phyloP scores from a whole-genome alignment of 2,329 filamentous ascomycete genomes.

The Trichoderma citrinoviride region DNA sequence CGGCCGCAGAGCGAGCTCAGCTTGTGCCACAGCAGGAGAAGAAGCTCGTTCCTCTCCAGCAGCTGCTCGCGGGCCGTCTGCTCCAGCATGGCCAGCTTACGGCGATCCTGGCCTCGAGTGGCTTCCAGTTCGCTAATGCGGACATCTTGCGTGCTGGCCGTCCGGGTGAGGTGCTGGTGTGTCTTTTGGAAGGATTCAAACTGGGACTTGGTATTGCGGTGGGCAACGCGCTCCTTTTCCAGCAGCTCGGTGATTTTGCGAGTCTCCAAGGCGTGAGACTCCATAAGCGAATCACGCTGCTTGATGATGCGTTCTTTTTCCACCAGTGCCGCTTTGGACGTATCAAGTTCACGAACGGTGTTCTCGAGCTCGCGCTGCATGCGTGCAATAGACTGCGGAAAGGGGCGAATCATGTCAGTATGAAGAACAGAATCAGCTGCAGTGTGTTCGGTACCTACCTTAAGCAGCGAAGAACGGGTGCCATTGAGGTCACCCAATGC shows the following conservation, averaged over 20 bases:
- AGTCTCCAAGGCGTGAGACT: constrained; percentile 83
- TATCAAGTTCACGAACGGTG: constrained; percentile 78
- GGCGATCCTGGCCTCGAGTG: constrained; percentile 73
- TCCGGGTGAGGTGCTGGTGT: constrained; percentile 81
- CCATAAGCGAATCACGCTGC: constrained; percentile 82
- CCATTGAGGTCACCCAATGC: constrained; percentile 85
- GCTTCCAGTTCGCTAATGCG: constrained; percentile 83
- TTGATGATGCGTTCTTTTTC: constrained; percentile 91
- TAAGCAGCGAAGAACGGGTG: constrained; percentile 79
- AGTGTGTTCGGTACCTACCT: constrained; percentile 46
- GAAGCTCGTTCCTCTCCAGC: constrained; percentile 80
- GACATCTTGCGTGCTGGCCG: constrained; percentile 78
- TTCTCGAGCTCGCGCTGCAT: constrained; percentile 85
- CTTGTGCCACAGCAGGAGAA: constrained; percentile 86
- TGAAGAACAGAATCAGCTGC: background rate
- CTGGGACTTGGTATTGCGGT: constrained; percentile 81
- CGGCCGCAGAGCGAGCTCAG: constrained; percentile 81
- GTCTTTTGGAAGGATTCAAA: constrained; percentile 87
- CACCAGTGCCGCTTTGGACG: constrained; percentile 70
- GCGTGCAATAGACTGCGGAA: constrained; percentile 71
- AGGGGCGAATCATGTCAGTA: background rate
- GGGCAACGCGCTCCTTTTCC: constrained; percentile 82
- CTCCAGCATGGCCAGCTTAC: constrained; percentile 73
- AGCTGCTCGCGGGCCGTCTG: constrained; percentile 82
- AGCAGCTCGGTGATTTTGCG: constrained; percentile 82